Conservation (phyloP, 2,329 filamentous ascomycete species). For the Furcasterigmium furcatum region DNA sequence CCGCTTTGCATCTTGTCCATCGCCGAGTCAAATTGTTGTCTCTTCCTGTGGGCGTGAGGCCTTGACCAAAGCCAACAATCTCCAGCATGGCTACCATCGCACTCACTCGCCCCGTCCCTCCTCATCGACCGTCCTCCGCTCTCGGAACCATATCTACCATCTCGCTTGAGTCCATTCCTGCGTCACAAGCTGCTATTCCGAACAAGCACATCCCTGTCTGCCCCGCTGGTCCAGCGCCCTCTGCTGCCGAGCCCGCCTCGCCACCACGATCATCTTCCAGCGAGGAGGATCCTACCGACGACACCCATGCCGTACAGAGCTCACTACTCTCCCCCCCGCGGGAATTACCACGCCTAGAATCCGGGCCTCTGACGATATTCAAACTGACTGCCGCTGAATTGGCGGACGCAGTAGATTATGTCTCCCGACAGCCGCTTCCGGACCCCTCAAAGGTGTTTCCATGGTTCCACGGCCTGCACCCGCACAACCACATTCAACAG, state of each 20-base stretch:
- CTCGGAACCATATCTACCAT: slow-evolving; percentile 24
- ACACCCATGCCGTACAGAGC: slow-evolving; percentile 32
- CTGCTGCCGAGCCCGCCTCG: slow-evolving; percentile 51
- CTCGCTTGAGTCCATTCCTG: slow-evolving; percentile 30
- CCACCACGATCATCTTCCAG: slow-evolving; percentile 53
- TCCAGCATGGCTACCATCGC: slow-evolving; percentile 52
- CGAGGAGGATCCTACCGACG: slow-evolving; percentile 42
- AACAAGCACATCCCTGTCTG: slow-evolving; percentile 92
- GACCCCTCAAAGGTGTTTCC: slow-evolving; percentile 87
- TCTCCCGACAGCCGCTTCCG: slow-evolving; percentile 76
- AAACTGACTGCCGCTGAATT: slow-evolving; percentile 68
- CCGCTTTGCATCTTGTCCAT: no score
- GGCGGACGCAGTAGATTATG: slow-evolving; percentile 70
- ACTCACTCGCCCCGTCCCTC: slow-evolving; percentile 42
- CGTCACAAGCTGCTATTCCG: slow-evolving; percentile 48
- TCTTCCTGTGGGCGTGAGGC: no score
- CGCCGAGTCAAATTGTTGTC: no score
- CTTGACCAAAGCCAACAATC: not conserved
- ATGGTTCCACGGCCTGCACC: slow-evolving; percentile 92
- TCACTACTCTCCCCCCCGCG: slow-evolving; percentile 76
- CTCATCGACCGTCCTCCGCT: slow-evolving; percentile 39
- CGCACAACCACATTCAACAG: slow-evolving; percentile 83
- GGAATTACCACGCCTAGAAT: slow-evolving; percentile 48
- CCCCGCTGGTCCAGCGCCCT: slow-evolving; percentile 68
- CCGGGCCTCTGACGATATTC: slow-evolving; percentile 62